These are phyloP conservation scores for Silene noctiflora DNA, from an alignment of 179 eudicot genomes.

Conservation along the genomic window DNA sequence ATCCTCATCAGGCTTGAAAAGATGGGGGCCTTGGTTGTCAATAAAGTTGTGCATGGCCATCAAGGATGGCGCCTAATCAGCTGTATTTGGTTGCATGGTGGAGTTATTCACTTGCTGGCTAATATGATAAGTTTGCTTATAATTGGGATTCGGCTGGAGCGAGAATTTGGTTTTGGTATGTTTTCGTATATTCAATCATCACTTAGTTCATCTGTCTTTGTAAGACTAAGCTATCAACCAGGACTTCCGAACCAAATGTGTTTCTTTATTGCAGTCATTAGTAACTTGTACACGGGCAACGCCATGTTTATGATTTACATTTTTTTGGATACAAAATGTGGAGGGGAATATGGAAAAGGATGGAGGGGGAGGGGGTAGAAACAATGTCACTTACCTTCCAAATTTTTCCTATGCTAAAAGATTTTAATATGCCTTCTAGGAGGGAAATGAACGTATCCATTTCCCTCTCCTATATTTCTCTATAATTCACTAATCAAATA, in stretches of 20 bases:
- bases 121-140: conserved; percentile 67
- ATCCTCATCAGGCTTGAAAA: conserved; percentile 56
- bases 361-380: background rate
- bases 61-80: conserved; percentile 83
- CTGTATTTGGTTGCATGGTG: conserved; percentile 85
- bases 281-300: background rate
- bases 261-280: background rate
- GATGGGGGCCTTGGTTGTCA: conserved; percentile 79
- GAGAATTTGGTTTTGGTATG: conserved; percentile 79
- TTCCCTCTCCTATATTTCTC: no score
- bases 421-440: no score
- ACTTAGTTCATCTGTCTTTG: background rate
- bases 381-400: background rate
- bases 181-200: background rate
- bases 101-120: conserved; percentile 65
- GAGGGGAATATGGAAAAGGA: background rate
- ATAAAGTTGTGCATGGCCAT: conserved; percentile 49
- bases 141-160: conserved; percentile 68
- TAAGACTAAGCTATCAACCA: background rate
- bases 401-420: no score
- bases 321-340: background rate
- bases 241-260: background rate
- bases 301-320: background rate
- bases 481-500: no score
- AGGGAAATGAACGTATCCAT: no score